Evolutionary conservation across 805 yeast species (phyloP), one percentile per base, ranked within the genome.

Genomic region (Kluyveromyces wickerhamii): DNA sequence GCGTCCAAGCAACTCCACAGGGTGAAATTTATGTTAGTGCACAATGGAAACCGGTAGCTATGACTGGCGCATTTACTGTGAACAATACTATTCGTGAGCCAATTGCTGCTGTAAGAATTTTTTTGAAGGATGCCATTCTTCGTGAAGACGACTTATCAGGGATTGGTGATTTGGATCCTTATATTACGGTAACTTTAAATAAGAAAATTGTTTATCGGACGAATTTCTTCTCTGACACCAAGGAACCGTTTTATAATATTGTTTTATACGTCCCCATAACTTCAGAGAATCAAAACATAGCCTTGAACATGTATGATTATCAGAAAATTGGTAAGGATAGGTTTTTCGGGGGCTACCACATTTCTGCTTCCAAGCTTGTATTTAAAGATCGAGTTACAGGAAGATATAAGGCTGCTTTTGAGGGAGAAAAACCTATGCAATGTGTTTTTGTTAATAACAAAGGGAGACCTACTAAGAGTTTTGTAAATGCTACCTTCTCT

Each of bases 111-210:
- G 52, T 77, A 18, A 72, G 79, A 60, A 48, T 83, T 24, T 76
- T 74, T 47, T 46, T 83, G 32, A 67, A 76, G 39, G 59, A 65
- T 21, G 80, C 78, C 12, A 52, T 52, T 8, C 71, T 73, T 26
- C 58, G 77, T 45, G 62, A 68, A 45, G 41, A 42, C 63, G 54
- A 76, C 45, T 59, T 80, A 45, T 82, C 79, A 45, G 68, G 77
- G 11, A 70, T 80, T 33, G 89, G 92, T 37, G 73, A 70, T 37
- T 76, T 81, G 47, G 88, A 83, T 57, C 92, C 94, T 4, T 82
- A 80, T 47, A 74, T 79, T 25, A 67, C 72, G 39, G 66, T 81
- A 7, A 48, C 72, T 23, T 56, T 74, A 38, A 75, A 77, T 48
- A 81, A 80, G 44, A 72, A 71, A 51, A 49, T 72, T 25, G 67